These are phyloP conservation scores for Austroboletus olivaceoglutinosus DNA, from an alignment of 1,284 basidiomycete species.

Conservation along the genomic window DNA sequence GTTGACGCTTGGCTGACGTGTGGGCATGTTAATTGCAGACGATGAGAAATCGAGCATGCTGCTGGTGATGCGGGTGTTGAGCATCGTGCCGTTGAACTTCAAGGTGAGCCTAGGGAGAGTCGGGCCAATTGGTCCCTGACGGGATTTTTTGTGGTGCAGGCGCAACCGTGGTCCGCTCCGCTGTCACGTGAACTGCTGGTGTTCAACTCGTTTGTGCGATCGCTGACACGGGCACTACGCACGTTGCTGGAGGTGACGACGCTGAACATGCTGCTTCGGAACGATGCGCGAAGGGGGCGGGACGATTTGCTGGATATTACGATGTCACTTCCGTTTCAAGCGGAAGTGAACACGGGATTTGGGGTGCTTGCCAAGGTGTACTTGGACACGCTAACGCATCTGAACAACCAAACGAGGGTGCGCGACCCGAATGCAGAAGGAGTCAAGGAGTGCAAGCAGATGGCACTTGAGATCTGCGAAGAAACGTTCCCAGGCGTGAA, in stretches of 20 bases:
- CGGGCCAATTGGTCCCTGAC: constrained; percentile 8
- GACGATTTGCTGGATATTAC: constrained; percentile 94
- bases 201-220: constrained; percentile 96
- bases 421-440: constrained; percentile 72
- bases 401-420: constrained; percentile 76
- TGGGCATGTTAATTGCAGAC: constrained; percentile 46
- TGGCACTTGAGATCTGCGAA: constrained; percentile 89
- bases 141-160: constrained; percentile 37
- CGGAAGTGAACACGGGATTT: constrained; percentile 96
- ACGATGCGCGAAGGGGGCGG: constrained; percentile 80
- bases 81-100: constrained; percentile 91
- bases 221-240: constrained; percentile 85
- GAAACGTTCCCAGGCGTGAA: constrained; percentile 94
- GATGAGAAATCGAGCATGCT: constrained; percentile 91
- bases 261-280: constrained; percentile 87
- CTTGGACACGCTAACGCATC: constrained; percentile 86
- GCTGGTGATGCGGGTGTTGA: constrained; percentile 93
- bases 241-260: constrained; percentile 90
- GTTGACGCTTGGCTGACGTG: constrained; percentile 12
- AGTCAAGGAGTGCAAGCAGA: constrained; percentile 79
- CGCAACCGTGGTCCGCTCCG: constrained; percentile 90
- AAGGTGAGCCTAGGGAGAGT: constrained; percentile 54
- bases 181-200: constrained; percentile 94
- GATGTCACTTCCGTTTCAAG: constrained; percentile 89
- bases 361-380: constrained; percentile 97